Evolutionary conservation across 305 asterid species (phyloP).

Genomic region (Fraxinus dipetala): DNA sequence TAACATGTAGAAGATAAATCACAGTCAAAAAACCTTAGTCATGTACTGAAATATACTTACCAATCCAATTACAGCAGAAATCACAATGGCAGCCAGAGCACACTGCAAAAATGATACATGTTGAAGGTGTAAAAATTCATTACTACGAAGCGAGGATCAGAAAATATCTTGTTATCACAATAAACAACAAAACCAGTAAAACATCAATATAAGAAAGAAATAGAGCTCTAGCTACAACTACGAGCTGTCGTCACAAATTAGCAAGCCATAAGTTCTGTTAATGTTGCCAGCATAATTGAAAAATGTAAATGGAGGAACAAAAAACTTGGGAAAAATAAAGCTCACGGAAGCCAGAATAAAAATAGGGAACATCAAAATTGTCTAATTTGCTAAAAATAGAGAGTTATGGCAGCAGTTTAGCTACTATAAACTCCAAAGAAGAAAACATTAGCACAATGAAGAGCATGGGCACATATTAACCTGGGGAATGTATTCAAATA

Average conservation of each 20-base stretch:
- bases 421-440: constrained; percentile 4
- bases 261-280: not conserved
- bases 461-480: constrained; percentile 38
- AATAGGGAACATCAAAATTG: constrained; percentile 4
- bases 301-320: not conserved
- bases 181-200: constrained; percentile 7
- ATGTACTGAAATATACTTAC: constrained; percentile 44
- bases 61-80: constrained; percentile 97
- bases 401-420: constrained; percentile 14
- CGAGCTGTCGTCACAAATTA: constrained; percentile 6
- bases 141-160: not conserved
- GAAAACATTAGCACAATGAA: constrained; percentile 13
- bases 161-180: constrained; percentile 18
- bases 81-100: constrained; percentile 90
- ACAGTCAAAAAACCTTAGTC: not conserved
- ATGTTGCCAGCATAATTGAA: constrained; percentile 5
- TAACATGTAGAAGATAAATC: constrained; percentile 12
- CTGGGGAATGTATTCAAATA: constrained; percentile 95
- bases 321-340: constrained; percentile 2
- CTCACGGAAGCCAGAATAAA: constrained; percentile 2
- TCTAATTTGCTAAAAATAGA: constrained; percentile 17
- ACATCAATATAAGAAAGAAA: not conserved
- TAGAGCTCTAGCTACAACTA: constrained; percentile 19
- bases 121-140: constrained; percentile 2
- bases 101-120: constrained; percentile 58